These are phyloP conservation scores for Candida tunisiensis DNA, from an alignment of 1,139 yeast genomes.

Conservation along the genomic window DNA sequence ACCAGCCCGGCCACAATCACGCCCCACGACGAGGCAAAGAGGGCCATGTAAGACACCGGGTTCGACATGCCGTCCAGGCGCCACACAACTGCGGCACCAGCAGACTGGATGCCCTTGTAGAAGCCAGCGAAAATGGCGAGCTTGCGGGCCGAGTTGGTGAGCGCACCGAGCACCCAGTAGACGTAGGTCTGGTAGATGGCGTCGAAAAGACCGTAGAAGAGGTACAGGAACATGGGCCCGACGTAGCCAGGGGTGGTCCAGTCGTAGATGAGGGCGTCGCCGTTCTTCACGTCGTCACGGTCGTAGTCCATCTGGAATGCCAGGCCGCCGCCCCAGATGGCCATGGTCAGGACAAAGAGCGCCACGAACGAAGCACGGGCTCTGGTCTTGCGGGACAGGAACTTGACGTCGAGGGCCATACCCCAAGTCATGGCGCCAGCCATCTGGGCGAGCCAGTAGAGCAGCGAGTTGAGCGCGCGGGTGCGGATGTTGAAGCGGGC, in stretches of 20 bases:
- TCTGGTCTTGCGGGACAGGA: conserved; percentile 26
- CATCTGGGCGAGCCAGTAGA: conserved; percentile 48
- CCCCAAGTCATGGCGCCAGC: conserved; percentile 38
- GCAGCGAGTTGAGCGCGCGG: conserved; percentile 39
- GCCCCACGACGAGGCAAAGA: conserved; percentile 42
- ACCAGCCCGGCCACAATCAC: conserved; percentile 31
- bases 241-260: conserved; percentile 28
- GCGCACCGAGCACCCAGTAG: conserved; percentile 41
- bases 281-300: conserved; percentile 21
- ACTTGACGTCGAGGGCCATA: conserved; percentile 26
- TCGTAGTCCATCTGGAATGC: conserved; percentile 31
- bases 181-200: conserved; percentile 40
- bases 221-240: conserved; percentile 45
- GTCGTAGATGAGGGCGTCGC: conserved; percentile 18
- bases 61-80: conserved; percentile 30
- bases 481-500: conserved; percentile 41
- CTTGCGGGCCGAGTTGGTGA: conserved; percentile 40
- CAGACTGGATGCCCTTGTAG: conserved; percentile 47
- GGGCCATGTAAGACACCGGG: conserved; percentile 25
- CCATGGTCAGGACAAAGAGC: conserved; percentile 27
- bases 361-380: conserved; percentile 31
- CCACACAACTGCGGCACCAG: conserved; percentile 50
- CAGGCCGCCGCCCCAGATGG: conserved; percentile 48
- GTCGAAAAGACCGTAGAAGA: conserved; percentile 42
- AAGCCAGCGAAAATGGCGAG: conserved; percentile 43